Conservation (phyloP, 768 basidiomycete genomes). For the Lactarius pseudohatsudake region DNA sequence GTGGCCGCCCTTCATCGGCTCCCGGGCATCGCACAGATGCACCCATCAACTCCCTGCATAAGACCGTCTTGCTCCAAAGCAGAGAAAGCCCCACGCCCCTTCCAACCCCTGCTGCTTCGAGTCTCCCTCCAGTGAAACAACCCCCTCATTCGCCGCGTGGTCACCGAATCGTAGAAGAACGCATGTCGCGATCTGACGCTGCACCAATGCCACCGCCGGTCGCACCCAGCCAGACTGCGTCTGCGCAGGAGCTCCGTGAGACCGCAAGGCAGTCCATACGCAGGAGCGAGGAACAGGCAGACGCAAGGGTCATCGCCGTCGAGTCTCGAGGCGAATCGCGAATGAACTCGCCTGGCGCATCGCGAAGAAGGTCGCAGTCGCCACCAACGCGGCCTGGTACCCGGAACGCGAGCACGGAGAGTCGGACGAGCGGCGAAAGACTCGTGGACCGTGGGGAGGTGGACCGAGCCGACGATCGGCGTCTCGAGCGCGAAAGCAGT, state of each 20-base stretch:
- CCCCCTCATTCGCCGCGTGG: slow-evolving; percentile 41
- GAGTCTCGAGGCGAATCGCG: slow-evolving; percentile 39
- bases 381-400: slow-evolving; percentile 67
- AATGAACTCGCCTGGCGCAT: slow-evolving; percentile 53
- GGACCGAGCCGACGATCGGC: slow-evolving; percentile 51
- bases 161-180: slow-evolving; percentile 44
- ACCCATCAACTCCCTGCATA: slow-evolving; percentile 12
- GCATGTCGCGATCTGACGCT: slow-evolving; percentile 38
- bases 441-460: slow-evolving; percentile 52
- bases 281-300: slow-evolving; percentile 40
- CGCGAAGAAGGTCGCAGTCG: slow-evolving; percentile 63
- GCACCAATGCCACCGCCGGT: slow-evolving; percentile 77
- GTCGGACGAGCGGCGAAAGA: slow-evolving; percentile 68
- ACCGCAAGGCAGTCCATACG: slow-evolving; percentile 65
- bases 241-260: slow-evolving; percentile 77
- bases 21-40: slow-evolving; percentile 15
- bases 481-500: slow-evolving; percentile 49
- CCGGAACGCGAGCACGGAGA: slow-evolving; percentile 68
- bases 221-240: slow-evolving; percentile 73
- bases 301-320: slow-evolving; percentile 31
- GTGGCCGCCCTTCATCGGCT: slow-evolving; percentile 1
- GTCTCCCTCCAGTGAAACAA: slow-evolving; percentile 36
- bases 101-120: slow-evolving; percentile 27
- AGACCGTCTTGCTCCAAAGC: slow-evolving; percentile 14
- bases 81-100: slow-evolving; percentile 30